Evolutionary conservation across 257 asterid species (phyloP).

Genomic region (Striga asiatica): DNA sequence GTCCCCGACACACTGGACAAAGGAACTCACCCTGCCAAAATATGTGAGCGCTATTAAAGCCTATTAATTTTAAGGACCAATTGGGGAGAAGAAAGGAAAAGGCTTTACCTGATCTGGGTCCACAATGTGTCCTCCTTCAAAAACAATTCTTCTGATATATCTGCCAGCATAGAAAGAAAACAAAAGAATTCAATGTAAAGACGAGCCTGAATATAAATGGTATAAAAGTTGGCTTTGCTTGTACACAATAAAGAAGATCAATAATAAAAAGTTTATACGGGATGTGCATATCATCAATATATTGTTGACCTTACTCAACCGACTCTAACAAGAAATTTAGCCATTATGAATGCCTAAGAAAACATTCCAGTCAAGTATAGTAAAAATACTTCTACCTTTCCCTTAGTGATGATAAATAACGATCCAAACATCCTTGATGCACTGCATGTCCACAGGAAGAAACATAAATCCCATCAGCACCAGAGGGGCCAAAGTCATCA

Average conservation of each 20-base stretch:
- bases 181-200: constrained; percentile 4
- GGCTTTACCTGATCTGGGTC: constrained; percentile 87
- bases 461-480: constrained; percentile 69
- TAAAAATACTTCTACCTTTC: constrained; percentile 51
- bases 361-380: background rate
- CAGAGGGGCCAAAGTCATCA: constrained; percentile 55
- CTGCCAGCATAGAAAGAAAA: constrained; percentile 29
- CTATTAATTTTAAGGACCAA: constrained; percentile 16
- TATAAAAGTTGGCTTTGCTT: background rate
- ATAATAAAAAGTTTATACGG: background rate
- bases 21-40: constrained; percentile 87
- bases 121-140: constrained; percentile 94
- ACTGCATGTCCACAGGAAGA: constrained; percentile 99
- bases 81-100: background rate
- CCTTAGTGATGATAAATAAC: constrained; percentile 74
- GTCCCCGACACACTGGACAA: constrained; percentile 97
- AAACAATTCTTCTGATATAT: constrained; percentile 63
- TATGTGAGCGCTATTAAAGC: constrained; percentile 15
- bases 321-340: background rate
- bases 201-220: constrained; percentile 2
- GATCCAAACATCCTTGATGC: constrained; percentile 95
- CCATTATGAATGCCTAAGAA: background rate
- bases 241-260: constrained; percentile 7
- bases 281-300: background rate
- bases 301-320: background rate